A percentile compares a stretch with the other conserved stretches of the same genome.
Conservation (phyloP, 1,139 yeast genomes). For the Cylindricascospora bacillispora region DNA sequence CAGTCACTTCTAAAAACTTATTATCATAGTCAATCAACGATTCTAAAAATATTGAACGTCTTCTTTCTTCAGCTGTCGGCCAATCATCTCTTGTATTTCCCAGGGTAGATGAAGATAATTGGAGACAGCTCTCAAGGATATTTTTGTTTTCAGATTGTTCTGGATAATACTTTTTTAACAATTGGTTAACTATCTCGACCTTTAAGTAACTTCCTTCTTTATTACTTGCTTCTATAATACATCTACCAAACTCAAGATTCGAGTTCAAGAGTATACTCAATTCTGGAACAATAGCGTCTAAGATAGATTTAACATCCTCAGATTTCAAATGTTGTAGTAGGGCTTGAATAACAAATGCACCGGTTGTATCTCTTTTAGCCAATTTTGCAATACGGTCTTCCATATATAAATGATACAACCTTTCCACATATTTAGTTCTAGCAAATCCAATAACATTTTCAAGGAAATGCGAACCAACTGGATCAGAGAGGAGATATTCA, state of each 20-base stretch:
- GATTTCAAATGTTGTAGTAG: slow-evolving; percentile 48
- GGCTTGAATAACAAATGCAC: slow-evolving; percentile 70
- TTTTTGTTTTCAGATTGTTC: slow-evolving; percentile 31
- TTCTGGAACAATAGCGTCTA: slow-evolving; percentile 60
- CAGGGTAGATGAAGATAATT: slow-evolving; percentile 54
- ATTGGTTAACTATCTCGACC: slow-evolving; percentile 50
- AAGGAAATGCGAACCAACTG: slow-evolving; percentile 85
- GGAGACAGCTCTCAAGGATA: slow-evolving; percentile 56
- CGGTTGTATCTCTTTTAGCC: slow-evolving; percentile 69
- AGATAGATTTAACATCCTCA: slow-evolving; percentile 47
- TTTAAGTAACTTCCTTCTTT: slow-evolving; percentile 46
- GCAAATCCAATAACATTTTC: slow-evolving; percentile 58
- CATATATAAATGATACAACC: slow-evolving; percentile 63
- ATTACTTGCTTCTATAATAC: slow-evolving; percentile 56
- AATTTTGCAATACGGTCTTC: slow-evolving; percentile 57
- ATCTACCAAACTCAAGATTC: slow-evolving; percentile 57
- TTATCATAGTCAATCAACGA: slow-evolving; percentile 56
- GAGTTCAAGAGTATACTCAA: slow-evolving; percentile 49
- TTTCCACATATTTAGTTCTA: slow-evolving; percentile 53
- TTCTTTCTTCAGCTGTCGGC: slow-evolving; percentile 86
- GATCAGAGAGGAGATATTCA: slow-evolving; percentile 71
- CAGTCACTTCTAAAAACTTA: slow-evolving; percentile 41
- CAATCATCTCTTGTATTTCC: slow-evolving; percentile 78
- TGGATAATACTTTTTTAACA: slow-evolving; percentile 49
- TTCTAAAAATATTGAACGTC: slow-evolving; percentile 64